Evolutionary conservation across 2,329 filamentous ascomycete genomes (phyloP), one percentile per base, ranked within the genome.

Genomic region (Ceratocystis colombiana): DNA sequence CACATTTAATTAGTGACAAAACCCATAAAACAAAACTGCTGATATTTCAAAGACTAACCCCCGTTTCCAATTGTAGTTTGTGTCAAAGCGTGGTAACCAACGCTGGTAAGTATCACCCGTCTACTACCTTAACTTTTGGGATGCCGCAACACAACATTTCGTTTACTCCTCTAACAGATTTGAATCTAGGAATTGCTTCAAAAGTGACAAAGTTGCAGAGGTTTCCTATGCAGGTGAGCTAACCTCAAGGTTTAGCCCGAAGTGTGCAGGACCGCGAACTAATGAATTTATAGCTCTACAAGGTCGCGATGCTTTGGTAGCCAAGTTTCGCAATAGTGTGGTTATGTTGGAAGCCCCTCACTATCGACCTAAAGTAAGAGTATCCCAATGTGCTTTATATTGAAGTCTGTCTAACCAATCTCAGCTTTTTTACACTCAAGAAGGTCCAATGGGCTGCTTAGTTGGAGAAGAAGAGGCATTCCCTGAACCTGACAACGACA

Each of bases 301-400:
- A 78, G 94, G 94, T 59, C 88, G 88, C 69, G 91, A 96, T 72
- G 93, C 90, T 69, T 80, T 97, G 0, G 84, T 96, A 5, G 89
- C 95, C 74, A 96, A 97, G 73, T 99, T 99, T 73, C 87, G 94
- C 45, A 99, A 99, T 77, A 96, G 90, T 48, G 93, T 90, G 0
- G 91, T 99, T 37, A 96, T 97, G 90, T 80, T 93, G 0, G 92
- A 97, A 76, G 83, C 86, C 10, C 80, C 84, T 0, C 85, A 88
- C 64, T 96, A 90, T 72, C 86, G 90, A 0, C 94, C 94, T 0
- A 95, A 95, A 80, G 88, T 91, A 74, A 70, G 73, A 68, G 6
- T 5, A 8, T 22, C 2, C 3, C 10, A 15, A 12, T 25, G 22
- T 28, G 10, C 12, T 2, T 46, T 17, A 30, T 44, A 15, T 5